Evolutionary conservation across 257 asterid species (phyloP).

Genomic region (Solanum ossicruentum): DNA sequence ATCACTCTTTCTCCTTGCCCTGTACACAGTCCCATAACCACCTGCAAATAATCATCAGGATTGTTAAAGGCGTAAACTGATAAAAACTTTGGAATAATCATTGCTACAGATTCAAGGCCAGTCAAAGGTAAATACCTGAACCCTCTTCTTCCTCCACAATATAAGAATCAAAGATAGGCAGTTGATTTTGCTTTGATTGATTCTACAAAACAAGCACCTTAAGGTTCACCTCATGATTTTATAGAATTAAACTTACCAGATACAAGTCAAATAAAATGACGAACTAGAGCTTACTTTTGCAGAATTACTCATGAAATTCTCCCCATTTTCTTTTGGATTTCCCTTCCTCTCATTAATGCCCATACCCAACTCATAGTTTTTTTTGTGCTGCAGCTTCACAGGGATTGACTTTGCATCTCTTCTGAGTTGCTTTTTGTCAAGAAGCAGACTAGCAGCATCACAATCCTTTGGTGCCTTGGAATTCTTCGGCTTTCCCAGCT

Average conservation of each 20-base stretch:
- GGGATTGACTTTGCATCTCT: constrained; percentile 17
- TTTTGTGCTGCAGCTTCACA: constrained; percentile 16
- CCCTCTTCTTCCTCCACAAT: constrained; percentile 86
- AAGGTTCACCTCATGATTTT: constrained; percentile 1
- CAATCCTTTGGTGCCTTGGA: constrained; percentile 15
- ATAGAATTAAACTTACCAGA: constrained; percentile 1
- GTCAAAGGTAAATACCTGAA: constrained; percentile 45
- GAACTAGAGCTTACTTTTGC: constrained; percentile 28
- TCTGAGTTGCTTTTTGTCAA: constrained; percentile 14
- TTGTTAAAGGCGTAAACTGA: not conserved
- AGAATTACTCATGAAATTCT: constrained; percentile 15
- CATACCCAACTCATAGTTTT: constrained; percentile 13
- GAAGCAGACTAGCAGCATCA: constrained; percentile 3
- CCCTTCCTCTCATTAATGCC: constrained; percentile 18
- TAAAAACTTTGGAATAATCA: not conserved
- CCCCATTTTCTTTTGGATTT: constrained; percentile 12
- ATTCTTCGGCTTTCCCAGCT: constrained; percentile 2
- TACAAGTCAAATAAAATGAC: not conserved
- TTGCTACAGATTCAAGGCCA: not conserved
- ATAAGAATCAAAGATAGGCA: constrained; percentile 61
- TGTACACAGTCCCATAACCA: constrained; percentile 94
- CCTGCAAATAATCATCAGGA: constrained; percentile 33
- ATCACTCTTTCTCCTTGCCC: constrained; percentile 75
- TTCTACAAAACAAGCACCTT: constrained; percentile 30
- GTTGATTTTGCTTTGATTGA: constrained; percentile 21